A percentile compares a stretch with the other conserved stretches of the same genome.
phyloP scores from a whole-genome alignment of 129 eudicot species.

The Helichrysum umbraculigerum region DNA sequence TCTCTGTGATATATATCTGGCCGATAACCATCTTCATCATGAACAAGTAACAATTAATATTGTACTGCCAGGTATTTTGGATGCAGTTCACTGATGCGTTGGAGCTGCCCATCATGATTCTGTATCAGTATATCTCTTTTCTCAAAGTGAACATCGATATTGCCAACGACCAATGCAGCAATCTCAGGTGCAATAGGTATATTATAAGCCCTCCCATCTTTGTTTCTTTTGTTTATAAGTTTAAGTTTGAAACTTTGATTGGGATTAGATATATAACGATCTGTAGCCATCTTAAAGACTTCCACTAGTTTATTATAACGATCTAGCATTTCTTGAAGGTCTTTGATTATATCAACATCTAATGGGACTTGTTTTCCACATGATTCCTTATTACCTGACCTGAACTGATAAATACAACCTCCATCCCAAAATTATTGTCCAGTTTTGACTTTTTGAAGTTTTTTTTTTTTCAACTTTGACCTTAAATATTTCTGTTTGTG shows the following conservation, averaged over 20 bases:
- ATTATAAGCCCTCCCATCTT: background rate
- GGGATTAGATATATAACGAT: background rate
- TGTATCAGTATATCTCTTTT: background rate
- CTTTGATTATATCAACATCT: background rate
- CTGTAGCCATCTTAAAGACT: background rate
- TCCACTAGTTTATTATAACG: background rate
- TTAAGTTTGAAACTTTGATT: background rate
- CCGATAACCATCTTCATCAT: background rate
- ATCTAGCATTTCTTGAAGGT: background rate
- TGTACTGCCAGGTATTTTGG: background rate
- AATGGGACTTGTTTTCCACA: too few relatives aligned
- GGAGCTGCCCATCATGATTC: background rate
- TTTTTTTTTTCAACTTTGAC: too few relatives aligned
- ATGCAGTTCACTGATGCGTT: background rate
- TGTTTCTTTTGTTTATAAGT: background rate
- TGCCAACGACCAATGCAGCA: background rate
- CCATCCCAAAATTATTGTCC: too few relatives aligned
- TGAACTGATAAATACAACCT: background rate
- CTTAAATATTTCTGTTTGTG: too few relatives aligned
- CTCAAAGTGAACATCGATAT: background rate
- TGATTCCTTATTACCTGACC: background rate
- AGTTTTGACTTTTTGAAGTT: too few relatives aligned
- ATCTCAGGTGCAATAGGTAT: background rate
- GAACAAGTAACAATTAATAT: background rate
- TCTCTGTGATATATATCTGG: too few relatives aligned